Evolutionary conservation across 2,329 filamentous ascomycete genomes (phyloP).

Genomic region (Fusarium odoratissimum): DNA sequence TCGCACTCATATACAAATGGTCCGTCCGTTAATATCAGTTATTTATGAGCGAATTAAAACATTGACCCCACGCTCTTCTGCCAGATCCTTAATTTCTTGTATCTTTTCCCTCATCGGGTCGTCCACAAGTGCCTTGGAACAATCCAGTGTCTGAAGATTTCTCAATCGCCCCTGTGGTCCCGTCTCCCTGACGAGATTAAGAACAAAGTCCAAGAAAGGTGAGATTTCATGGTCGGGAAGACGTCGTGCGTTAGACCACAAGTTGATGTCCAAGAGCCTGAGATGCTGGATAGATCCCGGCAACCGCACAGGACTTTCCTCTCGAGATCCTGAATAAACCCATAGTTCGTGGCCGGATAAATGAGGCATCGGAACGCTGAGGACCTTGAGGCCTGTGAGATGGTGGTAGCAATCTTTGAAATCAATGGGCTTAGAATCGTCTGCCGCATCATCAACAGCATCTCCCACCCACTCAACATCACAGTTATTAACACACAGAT

Average conservation of each 20-base stretch:
- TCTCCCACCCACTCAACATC: background rate
- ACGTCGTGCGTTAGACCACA: background rate
- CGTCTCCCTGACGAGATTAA: background rate
- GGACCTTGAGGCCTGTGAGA: background rate
- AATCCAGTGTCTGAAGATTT: background rate
- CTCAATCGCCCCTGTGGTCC: background rate
- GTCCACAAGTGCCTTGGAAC: background rate
- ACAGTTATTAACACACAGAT: background rate
- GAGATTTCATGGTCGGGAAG: background rate
- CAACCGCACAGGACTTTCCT: fast-evolving
- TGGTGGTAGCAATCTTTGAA: background rate
- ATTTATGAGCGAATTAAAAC: background rate
- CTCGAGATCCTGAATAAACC: fast-evolving
- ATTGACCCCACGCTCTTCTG: background rate
- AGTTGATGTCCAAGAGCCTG: background rate
- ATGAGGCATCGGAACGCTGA: background rate
- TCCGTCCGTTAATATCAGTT: no score
- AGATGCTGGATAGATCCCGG: background rate
- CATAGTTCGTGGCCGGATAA: background rate
- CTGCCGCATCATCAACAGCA: no score
- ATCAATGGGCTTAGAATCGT: fast-evolving
- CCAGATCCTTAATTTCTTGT: background rate
- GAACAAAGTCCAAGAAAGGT: background rate
- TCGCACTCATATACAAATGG: fast-evolving
- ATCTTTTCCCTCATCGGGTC: background rate